phyloP scores from a whole-genome alignment of 2,329 filamentous ascomycete species.

The Exophiala viscosa region DNA sequence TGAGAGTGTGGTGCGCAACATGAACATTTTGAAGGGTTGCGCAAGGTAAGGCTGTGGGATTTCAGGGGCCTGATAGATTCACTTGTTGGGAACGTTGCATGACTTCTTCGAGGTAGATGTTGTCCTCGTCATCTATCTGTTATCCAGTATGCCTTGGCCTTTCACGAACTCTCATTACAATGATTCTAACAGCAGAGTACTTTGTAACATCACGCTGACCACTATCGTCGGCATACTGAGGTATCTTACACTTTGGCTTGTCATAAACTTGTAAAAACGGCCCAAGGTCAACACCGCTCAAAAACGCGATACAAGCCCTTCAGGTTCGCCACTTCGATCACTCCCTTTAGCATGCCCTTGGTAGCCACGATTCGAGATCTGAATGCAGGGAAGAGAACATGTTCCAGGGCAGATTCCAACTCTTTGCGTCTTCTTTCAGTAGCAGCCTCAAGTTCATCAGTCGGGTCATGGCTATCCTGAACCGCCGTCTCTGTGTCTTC shows the following conservation, averaged over 20 bases:
- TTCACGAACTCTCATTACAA: too few relatives aligned
- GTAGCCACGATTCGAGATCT: constrained; percentile 80
- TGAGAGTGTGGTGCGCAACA: too few relatives aligned
- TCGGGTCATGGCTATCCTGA: background rate
- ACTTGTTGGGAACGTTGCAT: too few relatives aligned
- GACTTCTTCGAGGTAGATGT: too few relatives aligned
- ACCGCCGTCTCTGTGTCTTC: constrained; percentile 11
- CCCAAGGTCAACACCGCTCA: constrained; percentile 70
- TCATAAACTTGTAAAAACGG: background rate
- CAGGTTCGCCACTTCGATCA: constrained; percentile 84
- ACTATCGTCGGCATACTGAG: background rate
- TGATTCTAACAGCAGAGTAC: too few relatives aligned
- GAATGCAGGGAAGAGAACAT: constrained; percentile 86
- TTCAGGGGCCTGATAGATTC: too few relatives aligned
- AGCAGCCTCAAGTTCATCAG: constrained; percentile 35
- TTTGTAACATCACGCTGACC: too few relatives aligned
- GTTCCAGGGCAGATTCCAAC: constrained; percentile 72
- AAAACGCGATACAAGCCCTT: constrained; percentile 94
- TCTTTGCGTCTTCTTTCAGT: constrained; percentile 55
- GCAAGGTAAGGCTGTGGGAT: too few relatives aligned
- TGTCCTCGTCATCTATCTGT: too few relatives aligned
- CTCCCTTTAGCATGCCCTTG: constrained; percentile 66
- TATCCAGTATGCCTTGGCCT: too few relatives aligned
- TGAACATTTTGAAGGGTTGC: too few relatives aligned
- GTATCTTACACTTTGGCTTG: background rate